Base-by-base conservation (phyloP, 1,139 yeast species). In the Saccharomyces pastorianus region DNA sequence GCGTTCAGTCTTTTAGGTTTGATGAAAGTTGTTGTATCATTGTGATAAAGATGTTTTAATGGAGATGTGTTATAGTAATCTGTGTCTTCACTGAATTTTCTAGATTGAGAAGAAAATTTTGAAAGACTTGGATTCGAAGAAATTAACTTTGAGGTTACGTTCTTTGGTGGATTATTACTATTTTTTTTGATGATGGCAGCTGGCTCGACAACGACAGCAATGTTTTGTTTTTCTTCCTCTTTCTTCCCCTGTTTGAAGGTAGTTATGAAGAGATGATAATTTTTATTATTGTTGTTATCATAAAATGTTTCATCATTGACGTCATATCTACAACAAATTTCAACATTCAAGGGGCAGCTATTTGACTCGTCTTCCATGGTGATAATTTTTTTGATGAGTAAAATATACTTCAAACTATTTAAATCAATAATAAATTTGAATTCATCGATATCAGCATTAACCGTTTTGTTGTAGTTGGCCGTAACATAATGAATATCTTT, bases 251-350 rank as follows among this genome's bases (percentile, higher is more conserved):
- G 41, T 9, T 52, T 50, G 14, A 44, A 38, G 25, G 44, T 38
- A 4, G 44, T 38, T 9, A 38, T 20, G 6, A 38, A 41, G 20
- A 59, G 26, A 34, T 58, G 63, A 52, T 65, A 68, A 53, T 68
- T 68, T n/a, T 64, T 61, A 52, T 66, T 65, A 48, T 66, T 62
- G 50, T 68, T 66, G 48, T 68, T 68, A 53, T 68, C 71, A 53
- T 65, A 68, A 46, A 62, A 67, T 4, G 69, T 67, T 51, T 65
- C 69, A 29, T 61, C 61, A 54, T 61, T 64, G 13, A 67, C 71
- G 55, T 68, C 69, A 53, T 68, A 68, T 9, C 66, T 56, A 49
- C 70, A 66, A 53, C 71, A 66, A 25, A 68, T 50, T 17, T 64
- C 65, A 29, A 68, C 56, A 29, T 60, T 59, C 26, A 59, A 48